Conservation (phyloP, 345 rosid species). For the Odontarrhena argentea region DNA sequence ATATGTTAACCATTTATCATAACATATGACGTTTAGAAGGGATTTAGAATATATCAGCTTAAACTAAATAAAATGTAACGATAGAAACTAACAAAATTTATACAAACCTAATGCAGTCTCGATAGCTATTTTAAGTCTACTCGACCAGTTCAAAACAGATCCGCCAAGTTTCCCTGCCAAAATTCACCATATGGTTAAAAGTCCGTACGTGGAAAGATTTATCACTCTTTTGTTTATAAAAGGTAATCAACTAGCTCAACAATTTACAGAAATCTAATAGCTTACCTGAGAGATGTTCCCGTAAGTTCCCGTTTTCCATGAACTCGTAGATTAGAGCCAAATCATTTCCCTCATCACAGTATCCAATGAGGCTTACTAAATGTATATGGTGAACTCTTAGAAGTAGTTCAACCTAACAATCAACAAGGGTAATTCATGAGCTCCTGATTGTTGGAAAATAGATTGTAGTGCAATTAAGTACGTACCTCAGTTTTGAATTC, state of each 20-base stretch:
- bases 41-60: background rate
- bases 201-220: no score
- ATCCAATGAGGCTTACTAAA: no score
- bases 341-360: no score
- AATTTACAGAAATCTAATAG: background rate
- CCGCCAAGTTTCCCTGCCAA: slow-evolving; percentile 27
- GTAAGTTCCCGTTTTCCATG: slow-evolving; percentile 40
- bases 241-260: background rate
- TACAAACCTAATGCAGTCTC: slow-evolving; percentile 45
- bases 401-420: slow-evolving; percentile 48
- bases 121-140: no score
- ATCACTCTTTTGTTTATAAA: background rate
- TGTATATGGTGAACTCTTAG: slow-evolving; percentile 31
- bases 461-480: background rate
- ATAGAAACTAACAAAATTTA: background rate
- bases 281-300: slow-evolving; percentile 45
- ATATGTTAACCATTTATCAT: background rate
- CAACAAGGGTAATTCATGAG: background rate
- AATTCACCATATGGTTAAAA: background rate
- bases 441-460: background rate
- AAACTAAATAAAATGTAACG: no score
- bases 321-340: no score
- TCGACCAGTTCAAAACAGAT: slow-evolving; percentile 6
- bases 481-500: slow-evolving; percentile 54
- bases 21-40: background rate